Percentiles rank a stretch among this genome's conserved stretches.
Conservation (phyloP, 129 eudicot species). For the Mikania micrantha region DNA sequence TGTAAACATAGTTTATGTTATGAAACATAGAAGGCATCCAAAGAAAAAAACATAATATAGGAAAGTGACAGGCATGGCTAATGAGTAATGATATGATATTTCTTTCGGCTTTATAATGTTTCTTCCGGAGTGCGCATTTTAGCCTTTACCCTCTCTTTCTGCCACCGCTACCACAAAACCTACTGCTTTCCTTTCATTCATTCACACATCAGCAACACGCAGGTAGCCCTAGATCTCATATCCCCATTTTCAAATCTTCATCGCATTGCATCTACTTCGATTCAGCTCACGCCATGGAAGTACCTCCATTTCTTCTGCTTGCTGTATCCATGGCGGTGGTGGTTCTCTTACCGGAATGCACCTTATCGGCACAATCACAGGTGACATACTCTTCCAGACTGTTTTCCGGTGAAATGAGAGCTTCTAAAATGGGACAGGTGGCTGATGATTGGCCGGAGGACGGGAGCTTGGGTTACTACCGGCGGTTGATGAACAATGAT, state of each 20-base stretch:
- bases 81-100: neutral
- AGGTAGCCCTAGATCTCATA: constrained; percentile 20
- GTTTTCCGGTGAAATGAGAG: constrained; percentile 57
- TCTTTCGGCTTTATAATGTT: neutral
- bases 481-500: constrained; percentile 47
- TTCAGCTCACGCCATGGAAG: constrained; percentile 15
- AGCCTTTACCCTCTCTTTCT: constrained; percentile 23
- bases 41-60: too few species aligned
- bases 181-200: neutral
- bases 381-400: constrained; percentile 43
- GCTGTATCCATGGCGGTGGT: constrained; percentile 2
- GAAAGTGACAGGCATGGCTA: too few species aligned
- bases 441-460: constrained; percentile 38
- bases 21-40: too few species aligned
- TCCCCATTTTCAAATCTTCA: neutral
- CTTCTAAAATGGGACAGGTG: constrained; percentile 22
- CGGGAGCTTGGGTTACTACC: constrained; percentile 49
- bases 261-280: constrained; percentile 8
- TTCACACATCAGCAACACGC: neutral
- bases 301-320: constrained; percentile 1
- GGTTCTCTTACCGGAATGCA: constrained; percentile 19
- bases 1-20: too few species aligned
- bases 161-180: constrained; percentile 1
- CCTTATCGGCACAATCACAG: constrained; percentile 15
- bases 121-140: constrained; percentile 7